Conservation (phyloP, 2,329 filamentous ascomycete genomes). For the Colletotrichum musae region DNA sequence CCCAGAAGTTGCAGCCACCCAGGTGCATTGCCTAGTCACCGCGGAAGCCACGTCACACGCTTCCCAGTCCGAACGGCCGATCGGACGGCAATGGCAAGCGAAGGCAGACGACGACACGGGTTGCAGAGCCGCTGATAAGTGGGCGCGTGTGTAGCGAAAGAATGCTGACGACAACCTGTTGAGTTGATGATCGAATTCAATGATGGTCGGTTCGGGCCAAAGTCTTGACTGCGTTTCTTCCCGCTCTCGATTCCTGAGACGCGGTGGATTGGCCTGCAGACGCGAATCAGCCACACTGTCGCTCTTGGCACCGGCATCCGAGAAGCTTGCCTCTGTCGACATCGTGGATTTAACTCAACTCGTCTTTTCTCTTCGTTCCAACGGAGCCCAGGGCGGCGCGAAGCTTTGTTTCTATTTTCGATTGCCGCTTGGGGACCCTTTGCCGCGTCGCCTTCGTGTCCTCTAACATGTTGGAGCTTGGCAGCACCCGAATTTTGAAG, state of each 20-base stretch:
- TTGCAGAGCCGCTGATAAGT: not conserved
- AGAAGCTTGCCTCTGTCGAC: not conserved
- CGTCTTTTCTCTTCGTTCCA: too few relatives aligned
- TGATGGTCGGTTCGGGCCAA: not conserved
- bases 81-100: not conserved
- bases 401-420: constrained; percentile 11
- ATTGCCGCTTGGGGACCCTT: not conserved
- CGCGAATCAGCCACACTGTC: constrained; percentile 27
- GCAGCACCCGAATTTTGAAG: not conserved
- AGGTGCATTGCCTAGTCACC: constrained; percentile 2
- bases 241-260: constrained; percentile 3
- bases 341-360: not conserved
- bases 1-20: not conserved
- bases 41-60: constrained; percentile 7
- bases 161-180: not conserved
- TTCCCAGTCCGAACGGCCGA: not conserved
- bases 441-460: not conserved
- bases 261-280: constrained; percentile 8
- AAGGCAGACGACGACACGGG: not conserved
- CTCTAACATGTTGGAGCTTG: not conserved
- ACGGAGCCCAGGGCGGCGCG: too few relatives aligned
- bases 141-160: not conserved
- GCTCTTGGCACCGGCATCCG: constrained; percentile 11
- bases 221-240: constrained; percentile 2
- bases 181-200: not conserved